phyloP scores from a whole-genome alignment of 2,329 filamentous ascomycete species.

The Tothia fuscella region DNA sequence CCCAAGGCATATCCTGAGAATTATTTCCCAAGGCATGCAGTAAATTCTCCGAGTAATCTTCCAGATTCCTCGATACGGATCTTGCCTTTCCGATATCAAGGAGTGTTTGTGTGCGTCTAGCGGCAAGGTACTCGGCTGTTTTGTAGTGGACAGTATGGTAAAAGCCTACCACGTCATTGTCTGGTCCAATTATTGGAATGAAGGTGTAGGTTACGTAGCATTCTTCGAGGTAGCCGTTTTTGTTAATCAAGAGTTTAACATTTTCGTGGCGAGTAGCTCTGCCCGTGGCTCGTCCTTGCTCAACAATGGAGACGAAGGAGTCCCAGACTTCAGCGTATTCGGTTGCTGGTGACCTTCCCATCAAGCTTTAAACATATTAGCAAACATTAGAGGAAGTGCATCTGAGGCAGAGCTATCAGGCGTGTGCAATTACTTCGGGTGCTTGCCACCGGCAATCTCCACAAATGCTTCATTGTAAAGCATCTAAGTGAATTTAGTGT shows the following conservation, averaged over 20 bases:
- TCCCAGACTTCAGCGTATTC: no score
- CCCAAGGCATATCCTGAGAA: constrained; percentile 8
- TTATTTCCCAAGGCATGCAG: constrained; percentile 7
- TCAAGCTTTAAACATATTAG: no score
- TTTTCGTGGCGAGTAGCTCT: constrained; percentile 19
- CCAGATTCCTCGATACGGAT: constrained; percentile 18
- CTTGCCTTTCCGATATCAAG: constrained; percentile 25
- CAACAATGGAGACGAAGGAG: constrained; percentile 1
- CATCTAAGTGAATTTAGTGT: no score
- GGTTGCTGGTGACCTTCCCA: no score
- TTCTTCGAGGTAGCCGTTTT: constrained; percentile 9
- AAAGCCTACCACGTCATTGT: constrained; percentile 18
- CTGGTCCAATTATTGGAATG: constrained; percentile 27
- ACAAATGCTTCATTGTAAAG: constrained; percentile 7
- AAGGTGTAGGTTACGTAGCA: constrained; percentile 33
- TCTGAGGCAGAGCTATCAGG: no score
- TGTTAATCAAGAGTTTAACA: constrained; percentile 20
- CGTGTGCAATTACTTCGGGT: no score
- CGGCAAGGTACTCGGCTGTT: constrained; percentile 26
- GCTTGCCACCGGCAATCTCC: constrained; percentile 4
- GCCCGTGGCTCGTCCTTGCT: constrained; percentile 14
- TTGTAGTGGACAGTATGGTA: constrained; percentile 25
- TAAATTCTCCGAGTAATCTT: constrained; percentile 33
- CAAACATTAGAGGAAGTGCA: no score
- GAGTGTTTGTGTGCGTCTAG: constrained; percentile 25